Evolutionary conservation across 1,284 basidiomycete genomes (phyloP).

Genomic region (Microbotryum intermedium): DNA sequence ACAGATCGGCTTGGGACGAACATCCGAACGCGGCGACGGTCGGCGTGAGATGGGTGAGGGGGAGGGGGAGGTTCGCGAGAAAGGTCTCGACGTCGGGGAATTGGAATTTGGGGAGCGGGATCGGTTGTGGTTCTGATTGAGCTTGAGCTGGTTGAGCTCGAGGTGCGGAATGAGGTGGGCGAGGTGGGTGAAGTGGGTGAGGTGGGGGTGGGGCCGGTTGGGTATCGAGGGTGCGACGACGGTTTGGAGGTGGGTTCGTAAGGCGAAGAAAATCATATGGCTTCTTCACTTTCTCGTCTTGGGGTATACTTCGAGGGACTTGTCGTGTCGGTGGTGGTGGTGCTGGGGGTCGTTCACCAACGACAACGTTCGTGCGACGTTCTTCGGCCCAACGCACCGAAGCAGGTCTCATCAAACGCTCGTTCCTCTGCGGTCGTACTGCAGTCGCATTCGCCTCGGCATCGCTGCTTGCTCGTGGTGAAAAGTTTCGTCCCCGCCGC

Average conservation of each 20-base stretch:
- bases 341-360: no score
- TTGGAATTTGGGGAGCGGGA: not conserved
- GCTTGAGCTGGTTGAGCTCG: not conserved
- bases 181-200: not conserved
- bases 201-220: not conserved
- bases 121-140: not conserved
- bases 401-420: no score
- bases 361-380: no score
- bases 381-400: no score
- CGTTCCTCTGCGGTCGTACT: no score
- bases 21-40: conserved; percentile 11
- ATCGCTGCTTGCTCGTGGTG: no score
- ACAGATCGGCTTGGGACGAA: conserved; percentile 3
- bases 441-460: no score
- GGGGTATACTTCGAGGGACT: no score
- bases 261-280: no score
- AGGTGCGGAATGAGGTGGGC: not conserved
- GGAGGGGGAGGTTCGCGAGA: conserved; percentile 16
- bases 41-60: conserved; percentile 13
- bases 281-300: no score
- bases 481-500: no score
- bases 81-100: conserved; percentile 7
- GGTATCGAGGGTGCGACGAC: not conserved
- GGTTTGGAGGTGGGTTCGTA: not conserved
- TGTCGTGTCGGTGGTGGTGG: no score